Conservation (phyloP, 164 flowering plant genomes). For the Amborella trichopoda region DNA sequence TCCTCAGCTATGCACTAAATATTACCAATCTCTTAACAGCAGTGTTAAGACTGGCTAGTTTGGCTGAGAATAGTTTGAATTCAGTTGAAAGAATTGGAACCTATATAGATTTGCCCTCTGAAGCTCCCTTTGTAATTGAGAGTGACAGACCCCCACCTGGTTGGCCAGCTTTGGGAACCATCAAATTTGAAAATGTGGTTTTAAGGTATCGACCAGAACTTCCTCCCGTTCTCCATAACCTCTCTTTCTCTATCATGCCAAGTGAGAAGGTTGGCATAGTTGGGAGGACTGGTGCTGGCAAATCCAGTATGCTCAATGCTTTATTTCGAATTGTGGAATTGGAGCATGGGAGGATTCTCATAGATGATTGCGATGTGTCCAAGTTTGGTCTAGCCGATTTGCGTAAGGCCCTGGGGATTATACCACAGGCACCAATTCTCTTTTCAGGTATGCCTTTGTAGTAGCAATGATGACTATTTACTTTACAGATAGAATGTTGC, state of each 20-base stretch:
- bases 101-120: slow-evolving; percentile 86
- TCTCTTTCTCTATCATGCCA: slow-evolving; percentile 60
- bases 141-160: slow-evolving; percentile 87
- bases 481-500: too few species aligned
- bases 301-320: slow-evolving; percentile 97
- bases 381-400: slow-evolving; percentile 82
- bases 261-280: slow-evolving; percentile 95
- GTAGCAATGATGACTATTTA: too few species aligned
- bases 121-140: slow-evolving; percentile 73
- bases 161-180: slow-evolving; percentile 89
- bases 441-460: slow-evolving; percentile 80
- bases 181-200: slow-evolving; percentile 81
- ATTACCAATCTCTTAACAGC: slow-evolving; percentile 74
- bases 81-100: slow-evolving; percentile 84
- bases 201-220: slow-evolving; percentile 93
- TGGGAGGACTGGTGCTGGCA: slow-evolving; percentile 99
- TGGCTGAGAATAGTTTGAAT: slow-evolving; percentile 93
- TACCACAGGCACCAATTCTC: slow-evolving; percentile 94
- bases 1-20: slow-evolving; percentile 87
- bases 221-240: slow-evolving; percentile 91
- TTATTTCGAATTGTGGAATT: slow-evolving; percentile 90
- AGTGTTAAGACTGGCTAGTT: slow-evolving; percentile 85
- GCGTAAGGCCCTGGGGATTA: slow-evolving; percentile 89
- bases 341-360: slow-evolving; percentile 79
- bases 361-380: slow-evolving; percentile 66